Evolutionary conservation across 2,329 filamentous ascomycete species (phyloP).

Genomic region (Colletotrichum lentis): DNA sequence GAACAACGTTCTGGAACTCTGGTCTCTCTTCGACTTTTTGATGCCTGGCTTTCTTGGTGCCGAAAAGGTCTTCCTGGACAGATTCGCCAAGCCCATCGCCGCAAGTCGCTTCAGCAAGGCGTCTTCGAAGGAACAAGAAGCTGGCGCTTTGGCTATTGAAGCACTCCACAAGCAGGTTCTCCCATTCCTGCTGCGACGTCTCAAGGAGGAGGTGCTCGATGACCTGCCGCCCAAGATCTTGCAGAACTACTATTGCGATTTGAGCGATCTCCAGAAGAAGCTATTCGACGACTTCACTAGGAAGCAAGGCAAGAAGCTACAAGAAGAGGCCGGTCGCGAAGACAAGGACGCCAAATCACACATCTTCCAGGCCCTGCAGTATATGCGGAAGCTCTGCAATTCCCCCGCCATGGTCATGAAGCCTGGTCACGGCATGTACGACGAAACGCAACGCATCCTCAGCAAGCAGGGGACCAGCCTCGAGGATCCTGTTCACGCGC

Average conservation of each 20-base stretch:
- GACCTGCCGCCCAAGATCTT: constrained; percentile 97
- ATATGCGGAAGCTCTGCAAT: constrained; percentile 99
- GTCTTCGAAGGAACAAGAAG: constrained; percentile 97
- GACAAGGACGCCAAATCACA: constrained; percentile 97
- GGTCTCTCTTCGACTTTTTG: constrained; percentile 97
- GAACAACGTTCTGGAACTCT: constrained; percentile 95
- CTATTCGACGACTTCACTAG: constrained; percentile 96
- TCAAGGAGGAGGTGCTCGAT: constrained; percentile 97
- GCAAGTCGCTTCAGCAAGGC: constrained; percentile 96
- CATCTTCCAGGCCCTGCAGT: constrained; percentile 98
- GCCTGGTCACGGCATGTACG: constrained; percentile 88
- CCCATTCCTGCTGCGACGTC: constrained; percentile 91
- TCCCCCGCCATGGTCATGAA: constrained; percentile 97
- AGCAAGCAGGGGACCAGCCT: constrained; percentile 81
- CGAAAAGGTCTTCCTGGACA: constrained; percentile 92
- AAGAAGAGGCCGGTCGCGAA: constrained; percentile 80
- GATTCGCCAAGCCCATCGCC: constrained; percentile 93
- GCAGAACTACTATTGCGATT: constrained; percentile 99
- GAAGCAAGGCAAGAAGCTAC: constrained; percentile 88
- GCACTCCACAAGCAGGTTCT: constrained; percentile 98
- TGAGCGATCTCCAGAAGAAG: constrained; percentile 92
- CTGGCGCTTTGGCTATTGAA: constrained; percentile 93
- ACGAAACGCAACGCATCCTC: constrained; percentile 83
- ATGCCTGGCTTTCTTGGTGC: constrained; percentile 98
- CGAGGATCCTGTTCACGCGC: constrained; percentile 86